phyloP scores from a whole-genome alignment of 257 asterid genomes.

The Voacanga thouarsii region DNA sequence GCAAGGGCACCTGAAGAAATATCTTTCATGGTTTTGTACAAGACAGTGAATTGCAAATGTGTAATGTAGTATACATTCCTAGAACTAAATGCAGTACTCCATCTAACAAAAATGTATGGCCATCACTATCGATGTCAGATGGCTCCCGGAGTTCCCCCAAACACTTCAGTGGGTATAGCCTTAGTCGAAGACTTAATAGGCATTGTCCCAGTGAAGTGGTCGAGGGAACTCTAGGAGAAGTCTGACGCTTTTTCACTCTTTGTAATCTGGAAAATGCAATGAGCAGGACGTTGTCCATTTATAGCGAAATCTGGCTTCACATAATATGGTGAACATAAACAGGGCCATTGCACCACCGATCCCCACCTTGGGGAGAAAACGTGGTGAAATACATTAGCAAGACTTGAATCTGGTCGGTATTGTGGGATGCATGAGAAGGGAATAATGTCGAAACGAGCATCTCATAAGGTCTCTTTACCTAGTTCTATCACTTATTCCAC shows the following conservation, averaged over 20 bases:
- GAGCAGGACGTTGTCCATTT: not conserved
- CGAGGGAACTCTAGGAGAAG: slow-evolving; percentile 46
- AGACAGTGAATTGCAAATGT: no score
- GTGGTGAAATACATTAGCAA: slow-evolving; percentile 18
- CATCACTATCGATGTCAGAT: slow-evolving; percentile 17
- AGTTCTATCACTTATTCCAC: slow-evolving; percentile 10
- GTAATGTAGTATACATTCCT: no score
- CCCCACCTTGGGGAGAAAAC: slow-evolving; percentile 13
- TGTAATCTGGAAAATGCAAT: not conserved
- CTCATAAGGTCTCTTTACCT: slow-evolving; percentile 16
- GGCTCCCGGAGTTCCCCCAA: slow-evolving; percentile 68
- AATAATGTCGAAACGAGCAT: slow-evolving; percentile 19
- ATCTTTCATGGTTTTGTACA: no score
- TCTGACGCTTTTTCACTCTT: slow-evolving; percentile 25
- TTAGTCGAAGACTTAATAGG: not conserved
- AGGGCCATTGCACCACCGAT: slow-evolving; percentile 15
- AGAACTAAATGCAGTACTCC: no score
- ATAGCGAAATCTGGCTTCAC: not conserved
- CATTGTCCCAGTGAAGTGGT: slow-evolving; percentile 38
- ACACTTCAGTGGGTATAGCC: slow-evolving; percentile 47
- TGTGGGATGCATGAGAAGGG: slow-evolving; percentile 29
- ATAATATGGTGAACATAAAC: slow-evolving; percentile 3
- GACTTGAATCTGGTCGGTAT: slow-evolving; percentile 41
- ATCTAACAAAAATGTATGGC: no score
- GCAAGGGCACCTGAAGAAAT: no score